Base-by-base conservation (phyloP, 1,284 basidiomycete species). In the Xerocomus tenax region DNA sequence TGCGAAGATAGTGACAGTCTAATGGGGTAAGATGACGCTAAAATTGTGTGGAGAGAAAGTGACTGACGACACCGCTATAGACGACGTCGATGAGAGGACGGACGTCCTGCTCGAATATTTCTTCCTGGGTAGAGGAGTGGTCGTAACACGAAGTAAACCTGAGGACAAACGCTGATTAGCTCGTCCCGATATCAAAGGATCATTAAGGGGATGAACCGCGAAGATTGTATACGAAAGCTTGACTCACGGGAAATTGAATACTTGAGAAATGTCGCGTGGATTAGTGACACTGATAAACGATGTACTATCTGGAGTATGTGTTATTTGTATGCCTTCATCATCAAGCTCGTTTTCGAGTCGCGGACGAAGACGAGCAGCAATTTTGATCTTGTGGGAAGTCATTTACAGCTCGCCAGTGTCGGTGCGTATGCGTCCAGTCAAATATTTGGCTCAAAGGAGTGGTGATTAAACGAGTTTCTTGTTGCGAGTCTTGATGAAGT, bases 1-100 rank as follows among this genome's bases (percentile, higher is more conserved):
- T 1, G 86, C 85, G 55, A 89, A 88, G 19, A 89, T 78, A 6
- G 86, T 87, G 4, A 87, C 82, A 0, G 83, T 87, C 83, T 87
- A 16, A 39, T 30, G 32, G 36, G 25, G 28, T 12, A 39, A 39
- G 15, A 3, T 8, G 30, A 50, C 48, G 25, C 42, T 10, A 41
- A n/a, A 35, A 35, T 34, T 25, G 50, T 16, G 30, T 12, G 10
- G 10, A 1, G 9, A 10, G 29, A 39, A 18, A 23, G 32, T 6
- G 28, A 68, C 81, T 55, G 61, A 87, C 85, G 45, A 86, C 71
- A 21, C 86, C 86, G 47, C 71, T 74, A 56, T 78, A 85, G 1
- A 84, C 82, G 19, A 82, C 70, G 54, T 85, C 81, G 34, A 88
- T 71, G 55, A 87, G 67, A 6, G 85, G 85, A 46, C 73, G 72